Evolutionary conservation across 2,329 filamentous ascomycete genomes (phyloP), one percentile per base, ranked within the genome.

Genomic region (Botrytis fabae): DNA sequence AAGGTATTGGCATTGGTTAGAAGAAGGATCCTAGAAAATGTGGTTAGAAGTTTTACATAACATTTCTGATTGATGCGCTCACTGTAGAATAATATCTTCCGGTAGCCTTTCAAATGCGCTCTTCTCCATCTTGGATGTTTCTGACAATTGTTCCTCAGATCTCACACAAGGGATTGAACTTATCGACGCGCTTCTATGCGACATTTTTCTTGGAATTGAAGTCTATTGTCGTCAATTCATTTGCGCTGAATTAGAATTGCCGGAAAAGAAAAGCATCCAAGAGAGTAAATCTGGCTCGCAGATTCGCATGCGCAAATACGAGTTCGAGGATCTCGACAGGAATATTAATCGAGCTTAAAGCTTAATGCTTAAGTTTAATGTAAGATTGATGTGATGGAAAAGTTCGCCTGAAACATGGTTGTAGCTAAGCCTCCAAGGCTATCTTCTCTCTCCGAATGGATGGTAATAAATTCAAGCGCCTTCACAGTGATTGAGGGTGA

Each of bases 31-130:
- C 90, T 92, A 77, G 65, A 71, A 74, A 75, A 69, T 65, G 61
- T 65, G 66, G 46, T 71, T 72, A 77, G 72, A 69, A 44, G 7
- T 8, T 66, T 65, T 66, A 32, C 44, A 66, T 59, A 14, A 46
- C 16, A 28, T n/a, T 54, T 18, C 28, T 9, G 71, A 25, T 69
- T 66, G n/a, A 64, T 54, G 63, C 54, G 82, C 87, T 81, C 82
- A 92, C 90, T 91, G 89, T 79, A 91, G 84, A 77, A 92, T 91
- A 74, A 92, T 92, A 81, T 92, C 90, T 81, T 91, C 88, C 9
- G 90, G 90, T 18, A 92, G 83, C 63, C 83, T 85, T 51, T 87
- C 84, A 77, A 91, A 89, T 48, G 78, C 76, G 2, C 65, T 59
- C 2, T 51, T 76, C 57, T 74, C 69, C 71, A 70, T 75, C n/a